Conservation (phyloP, 2,329 filamentous ascomycete species). For the Paradendryphiella salina region DNA sequence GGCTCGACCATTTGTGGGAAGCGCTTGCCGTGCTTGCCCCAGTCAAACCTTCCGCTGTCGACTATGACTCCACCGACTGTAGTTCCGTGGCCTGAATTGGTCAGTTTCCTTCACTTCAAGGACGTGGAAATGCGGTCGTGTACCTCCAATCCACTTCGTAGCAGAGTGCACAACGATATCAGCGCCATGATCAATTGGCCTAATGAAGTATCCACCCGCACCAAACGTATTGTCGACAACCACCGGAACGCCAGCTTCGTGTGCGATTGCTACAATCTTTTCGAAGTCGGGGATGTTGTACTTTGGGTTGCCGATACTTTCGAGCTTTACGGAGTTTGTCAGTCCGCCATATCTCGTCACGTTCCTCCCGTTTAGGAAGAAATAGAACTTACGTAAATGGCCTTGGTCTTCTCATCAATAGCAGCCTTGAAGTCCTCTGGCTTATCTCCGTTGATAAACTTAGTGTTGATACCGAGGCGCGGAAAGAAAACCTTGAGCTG, state of each 20-base stretch:
- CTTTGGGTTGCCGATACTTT: slow-evolving; percentile 90
- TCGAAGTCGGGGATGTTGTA: slow-evolving; percentile 94
- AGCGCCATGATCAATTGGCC: slow-evolving; percentile 85
- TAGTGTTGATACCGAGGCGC: slow-evolving; percentile 83
- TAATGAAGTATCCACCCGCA: slow-evolving; percentile 84
- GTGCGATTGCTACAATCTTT: slow-evolving; percentile 79
- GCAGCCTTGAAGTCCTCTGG: slow-evolving; percentile 75
- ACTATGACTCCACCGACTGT: slow-evolving; percentile 86
- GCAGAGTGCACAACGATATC: slow-evolving; percentile 94
- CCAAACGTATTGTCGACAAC: slow-evolving; percentile 90
- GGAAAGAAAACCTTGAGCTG: slow-evolving; percentile 91
- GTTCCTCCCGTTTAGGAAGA: not conserved
- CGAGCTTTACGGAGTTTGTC: slow-evolving; percentile 43
- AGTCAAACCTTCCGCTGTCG: slow-evolving; percentile 91
- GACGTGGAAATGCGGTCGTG: not conserved
- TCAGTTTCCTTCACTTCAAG: not conserved
- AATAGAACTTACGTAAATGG: slow-evolving; percentile 67
- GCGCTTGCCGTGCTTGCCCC: slow-evolving; percentile 78
- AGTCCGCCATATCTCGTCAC: not conserved
- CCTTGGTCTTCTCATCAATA: slow-evolving; percentile 93
- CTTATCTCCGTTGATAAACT: slow-evolving; percentile 82
- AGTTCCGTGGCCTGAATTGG: slow-evolving; percentile 67
- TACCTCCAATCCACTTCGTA: slow-evolving; percentile 93
- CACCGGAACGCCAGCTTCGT: slow-evolving; percentile 63
- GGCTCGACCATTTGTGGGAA: slow-evolving; percentile 95